Evolutionary conservation across 2,329 filamentous ascomycete genomes (phyloP).

Genomic region (Trichoderma hamatum): DNA sequence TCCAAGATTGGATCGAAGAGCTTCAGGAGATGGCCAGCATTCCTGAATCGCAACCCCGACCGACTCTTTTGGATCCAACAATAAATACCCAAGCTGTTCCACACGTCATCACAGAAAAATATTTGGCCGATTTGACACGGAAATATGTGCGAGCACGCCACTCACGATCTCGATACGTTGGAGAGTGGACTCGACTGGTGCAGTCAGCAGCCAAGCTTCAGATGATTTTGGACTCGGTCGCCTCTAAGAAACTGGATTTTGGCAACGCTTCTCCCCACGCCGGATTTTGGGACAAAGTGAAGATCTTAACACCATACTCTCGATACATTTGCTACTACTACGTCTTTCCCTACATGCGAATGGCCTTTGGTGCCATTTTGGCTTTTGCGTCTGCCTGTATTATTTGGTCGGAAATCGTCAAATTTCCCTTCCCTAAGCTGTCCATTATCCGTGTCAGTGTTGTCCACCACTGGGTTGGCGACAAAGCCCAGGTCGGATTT

Average conservation of each 20-base stretch:
- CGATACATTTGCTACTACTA: slow-evolving; percentile 79
- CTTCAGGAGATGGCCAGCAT: slow-evolving; percentile 75
- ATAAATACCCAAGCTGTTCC: slow-evolving; percentile 59
- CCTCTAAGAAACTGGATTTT: slow-evolving; percentile 80
- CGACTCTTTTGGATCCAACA: slow-evolving; percentile 45
- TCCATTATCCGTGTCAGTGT: slow-evolving; percentile 70
- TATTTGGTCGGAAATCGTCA: slow-evolving; percentile 92
- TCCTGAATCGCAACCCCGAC: slow-evolving; percentile 61
- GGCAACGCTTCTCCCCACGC: slow-evolving; percentile 59
- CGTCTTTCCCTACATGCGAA: slow-evolving; percentile 68
- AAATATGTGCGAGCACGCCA: slow-evolving; percentile 81
- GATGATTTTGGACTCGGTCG: slow-evolving; percentile 79
- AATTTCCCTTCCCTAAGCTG: slow-evolving; percentile 74
- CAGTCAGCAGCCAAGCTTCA: slow-evolving; percentile 75
- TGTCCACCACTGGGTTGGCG: slow-evolving; percentile 73
- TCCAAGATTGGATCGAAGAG: slow-evolving; percentile 95
- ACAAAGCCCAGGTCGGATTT: slow-evolving; percentile 77
- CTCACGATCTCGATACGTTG: slow-evolving; percentile 77
- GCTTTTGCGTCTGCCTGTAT: slow-evolving; percentile 78
- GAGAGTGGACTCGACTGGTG: slow-evolving; percentile 83
- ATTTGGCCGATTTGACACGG: slow-evolving; percentile 85
- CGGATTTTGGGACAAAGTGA: slow-evolving; percentile 57
- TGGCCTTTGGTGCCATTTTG: slow-evolving; percentile 68
- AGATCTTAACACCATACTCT: slow-evolving; percentile 75
- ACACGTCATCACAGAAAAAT: slow-evolving; percentile 87